These are phyloP conservation scores for Pholiota adiposa DNA, from an alignment of 1,284 basidiomycete species.

Conservation along the genomic window DNA sequence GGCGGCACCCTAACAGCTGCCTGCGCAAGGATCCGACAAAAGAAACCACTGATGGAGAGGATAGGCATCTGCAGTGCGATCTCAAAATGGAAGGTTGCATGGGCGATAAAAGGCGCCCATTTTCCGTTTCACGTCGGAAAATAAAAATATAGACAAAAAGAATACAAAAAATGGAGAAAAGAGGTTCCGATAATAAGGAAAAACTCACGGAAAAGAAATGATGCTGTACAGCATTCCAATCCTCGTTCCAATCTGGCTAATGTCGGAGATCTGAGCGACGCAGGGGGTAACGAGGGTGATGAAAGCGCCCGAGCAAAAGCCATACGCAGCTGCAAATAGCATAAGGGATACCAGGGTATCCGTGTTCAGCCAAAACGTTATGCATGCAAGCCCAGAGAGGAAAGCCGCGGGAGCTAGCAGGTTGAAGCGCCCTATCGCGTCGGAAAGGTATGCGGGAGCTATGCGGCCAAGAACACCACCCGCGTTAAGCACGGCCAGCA, in stretches of 20 bases:
- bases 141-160: not conserved
- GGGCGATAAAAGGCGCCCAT: not conserved
- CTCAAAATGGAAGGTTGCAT: not conserved
- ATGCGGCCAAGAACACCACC: conserved; percentile 67
- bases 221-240: conserved; percentile 65
- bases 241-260: conserved; percentile 57
- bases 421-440: conserved; percentile 65
- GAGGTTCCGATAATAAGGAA: conserved; percentile 1
- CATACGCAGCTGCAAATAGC: conserved; percentile 60
- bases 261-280: conserved; percentile 63
- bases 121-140: not conserved
- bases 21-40: not conserved
- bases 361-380: conserved; percentile 60
- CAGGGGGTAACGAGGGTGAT: conserved; percentile 67
- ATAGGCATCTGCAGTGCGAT: not conserved
- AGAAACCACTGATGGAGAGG: not conserved
- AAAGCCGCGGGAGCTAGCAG: conserved; percentile 63
- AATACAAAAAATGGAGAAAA: not conserved
- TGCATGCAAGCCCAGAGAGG: conserved; percentile 58
- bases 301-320: conserved; percentile 60
- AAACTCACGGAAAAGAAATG: conserved; percentile 67
- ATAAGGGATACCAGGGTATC: conserved; percentile 45
- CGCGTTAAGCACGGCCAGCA: conserved; percentile 67
- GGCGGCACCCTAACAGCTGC: not conserved
- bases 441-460: conserved; percentile 62